phyloP scores from a whole-genome alignment of 768 basidiomycete species.

The Boletus sensibilis region DNA sequence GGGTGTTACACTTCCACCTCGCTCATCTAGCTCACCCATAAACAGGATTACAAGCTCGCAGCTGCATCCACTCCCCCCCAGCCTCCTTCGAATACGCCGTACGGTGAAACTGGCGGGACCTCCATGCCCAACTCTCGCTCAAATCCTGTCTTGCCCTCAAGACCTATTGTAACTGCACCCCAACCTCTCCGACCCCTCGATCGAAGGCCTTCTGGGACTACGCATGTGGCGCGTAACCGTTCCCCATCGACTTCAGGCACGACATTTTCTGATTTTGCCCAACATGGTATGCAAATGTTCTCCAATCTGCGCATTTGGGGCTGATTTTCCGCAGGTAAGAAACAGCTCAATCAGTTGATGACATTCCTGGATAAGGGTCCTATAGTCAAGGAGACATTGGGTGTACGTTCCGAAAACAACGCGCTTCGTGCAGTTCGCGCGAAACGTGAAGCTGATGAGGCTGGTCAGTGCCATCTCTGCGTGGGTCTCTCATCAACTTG shows the following conservation, averaged over 20 bases:
- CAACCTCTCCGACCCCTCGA: constrained; percentile 76
- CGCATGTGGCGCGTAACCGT: constrained; percentile 55
- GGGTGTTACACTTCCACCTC: constrained; percentile 13
- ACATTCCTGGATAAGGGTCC: constrained; percentile 80
- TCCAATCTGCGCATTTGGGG: neutral
- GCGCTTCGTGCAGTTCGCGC: constrained; percentile 76
- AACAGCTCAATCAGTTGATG: constrained; percentile 81
- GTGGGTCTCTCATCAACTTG: neutral
- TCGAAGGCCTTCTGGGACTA: constrained; percentile 65
- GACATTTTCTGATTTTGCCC: constrained; percentile 83
- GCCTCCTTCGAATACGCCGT: constrained; percentile 30
- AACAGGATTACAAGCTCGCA: constrained; percentile 63
- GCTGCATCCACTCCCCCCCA: constrained; percentile 37
- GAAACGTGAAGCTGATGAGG: constrained; percentile 90
- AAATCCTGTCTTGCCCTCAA: constrained; percentile 44
- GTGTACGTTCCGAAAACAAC: constrained; percentile 55
- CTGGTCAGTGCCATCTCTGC: constrained; percentile 49
- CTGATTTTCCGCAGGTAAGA: constrained; percentile 57
- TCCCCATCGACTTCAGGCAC: constrained; percentile 81
- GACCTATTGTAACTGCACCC: constrained; percentile 63
- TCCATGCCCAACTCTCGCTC: constrained; percentile 42
- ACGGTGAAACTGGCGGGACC: constrained; percentile 31
- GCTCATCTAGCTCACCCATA: constrained; percentile 7
- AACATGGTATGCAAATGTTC: constrained; percentile 53
- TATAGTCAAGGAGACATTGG: constrained; percentile 57